Evolutionary conservation across 179 eudicot genomes (phyloP), one percentile per base, ranked within the genome.

Genomic region (Vitellaria paradoxa): DNA sequence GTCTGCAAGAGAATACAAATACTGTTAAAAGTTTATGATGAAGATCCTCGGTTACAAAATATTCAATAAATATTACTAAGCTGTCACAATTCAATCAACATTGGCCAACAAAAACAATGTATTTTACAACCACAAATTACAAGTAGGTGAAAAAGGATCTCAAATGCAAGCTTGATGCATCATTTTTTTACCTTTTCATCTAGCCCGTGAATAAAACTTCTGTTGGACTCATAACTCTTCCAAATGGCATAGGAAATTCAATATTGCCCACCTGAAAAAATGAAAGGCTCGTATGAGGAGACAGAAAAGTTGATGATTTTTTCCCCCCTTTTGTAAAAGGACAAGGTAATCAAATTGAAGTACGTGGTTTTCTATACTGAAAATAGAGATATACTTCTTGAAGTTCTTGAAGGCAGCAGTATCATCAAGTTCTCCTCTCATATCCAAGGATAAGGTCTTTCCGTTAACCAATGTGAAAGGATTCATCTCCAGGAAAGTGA

Each of bases 401-500:
- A 90, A 90, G 86, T 90, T 90, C 86, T 90, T 90, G 77, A 90
- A 90, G 70, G 90, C 82, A 49, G 94, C 94, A 65, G 94, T 90
- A 74, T 90, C 91, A 77, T 90, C 94, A 46, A 88, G 88, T 76
- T 90, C 94, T 76, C 94, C 94, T 79, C 94, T 88, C 94, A 90
- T 90, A 73, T 90, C 91, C 79, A 90, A 68, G 94, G 94, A 84
- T 88, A 90, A 23, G 94, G 94, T n/a, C 84, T 90, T 85, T 71
- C 94, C 92, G 23, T 90, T 82, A 21, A 88, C 90, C 78, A 90
- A 75, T 15, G 94, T 83, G 77, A 90, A 90, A 64, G 94, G 94
- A 70, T 90, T 90, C 94, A 90, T 87, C 85, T 90, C 94, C 20
- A 90, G 85, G 83, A 90, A 90, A 77, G 90, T 84, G 81, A 90